Evolutionary conservation across 2,329 filamentous ascomycete genomes (phyloP).

Genomic region (Xylariaceae sp.): DNA sequence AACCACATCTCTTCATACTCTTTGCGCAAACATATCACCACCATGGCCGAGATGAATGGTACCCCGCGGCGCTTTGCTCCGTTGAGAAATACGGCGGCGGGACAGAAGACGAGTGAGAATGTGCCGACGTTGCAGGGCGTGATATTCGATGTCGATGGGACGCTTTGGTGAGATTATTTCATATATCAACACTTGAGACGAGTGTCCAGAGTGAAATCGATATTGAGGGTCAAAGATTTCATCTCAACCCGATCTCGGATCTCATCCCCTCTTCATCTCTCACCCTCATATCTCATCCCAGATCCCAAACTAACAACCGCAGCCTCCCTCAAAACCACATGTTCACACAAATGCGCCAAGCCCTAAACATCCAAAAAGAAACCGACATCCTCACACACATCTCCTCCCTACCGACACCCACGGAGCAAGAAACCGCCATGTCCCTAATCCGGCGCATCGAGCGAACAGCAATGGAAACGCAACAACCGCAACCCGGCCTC

Average conservation of each 20-base stretch:
- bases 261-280: neutral
- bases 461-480: constrained; percentile 56
- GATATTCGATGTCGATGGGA: constrained; percentile 94
- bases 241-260: neutral
- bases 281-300: neutral
- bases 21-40: constrained; percentile 36
- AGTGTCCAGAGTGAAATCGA: no score
- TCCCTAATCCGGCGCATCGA: constrained; percentile 75
- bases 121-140: constrained; percentile 51
- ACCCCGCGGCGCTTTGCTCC: constrained; percentile 51
- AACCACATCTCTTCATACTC: constrained; percentile 3
- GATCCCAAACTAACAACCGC: constrained; percentile 14
- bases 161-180: constrained; percentile 64
- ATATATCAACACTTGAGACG: no score
- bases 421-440: constrained; percentile 58
- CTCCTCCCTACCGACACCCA: constrained; percentile 59
- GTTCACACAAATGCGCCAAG: constrained; percentile 80
- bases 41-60: constrained; percentile 37
- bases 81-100: constrained; percentile 36
- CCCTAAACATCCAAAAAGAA: constrained; percentile 64
- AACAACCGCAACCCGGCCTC: constrained; percentile 78
- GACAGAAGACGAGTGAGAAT: constrained; percentile 27
- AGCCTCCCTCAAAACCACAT: constrained; percentile 93
- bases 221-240: no score
- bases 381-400: constrained; percentile 88